Base-by-base conservation (phyloP, 2,329 filamentous ascomycete species). In the Niveomyces coronatus region DNA sequence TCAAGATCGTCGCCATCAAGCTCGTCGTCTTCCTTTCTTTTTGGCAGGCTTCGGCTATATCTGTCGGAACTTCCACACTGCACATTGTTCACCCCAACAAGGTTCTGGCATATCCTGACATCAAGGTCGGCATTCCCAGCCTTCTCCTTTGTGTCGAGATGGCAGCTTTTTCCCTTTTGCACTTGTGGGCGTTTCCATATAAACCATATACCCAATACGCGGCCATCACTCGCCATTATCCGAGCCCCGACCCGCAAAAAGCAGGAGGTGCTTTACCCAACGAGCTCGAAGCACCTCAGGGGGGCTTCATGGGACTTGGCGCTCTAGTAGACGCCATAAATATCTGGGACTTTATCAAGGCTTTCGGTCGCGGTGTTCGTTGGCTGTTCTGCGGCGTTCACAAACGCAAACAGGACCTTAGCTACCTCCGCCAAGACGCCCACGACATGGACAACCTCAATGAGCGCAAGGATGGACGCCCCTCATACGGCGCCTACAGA, bases 21-120 rank as follows among this genome's bases (percentile, higher is more conserved):
- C 70, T 93, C 19, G 85, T 93, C 53, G 86, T 94, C 52, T 94
- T 94, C 66, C 71, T 94, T 48, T 87, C 81, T 24, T 93, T 93
- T 59, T 94, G 86, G 86, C 86, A 94, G 61, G 69, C 57, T 3
- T 62, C 65, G 4, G 58, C 65, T 45, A 70, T 73, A 44, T 70
- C 66, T 5, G 48, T 73, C 24, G 68, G 60, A 44, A 71, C 68
- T 1, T 75, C 75, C 1, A 68, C 70, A 4, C 70, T 82, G 4
- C 68, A 79, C 13, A 65, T 91, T 35, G 72, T 72, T 23, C 60
- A 78, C 44, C 57, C 82, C 1, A 79, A 70, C 30, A 57, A 67
- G 1, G 68, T 70, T 23, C 59, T 94, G 10, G 74, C 76, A 22
- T 79, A 79, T 29, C 79, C 79, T 1, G 86, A 94, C 55, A 68